A percentile compares a stretch with the other conserved stretches of the same genome.
phyloP scores from a whole-genome alignment of 495 filamentous ascomycete species.

The Poronia punctata region DNA sequence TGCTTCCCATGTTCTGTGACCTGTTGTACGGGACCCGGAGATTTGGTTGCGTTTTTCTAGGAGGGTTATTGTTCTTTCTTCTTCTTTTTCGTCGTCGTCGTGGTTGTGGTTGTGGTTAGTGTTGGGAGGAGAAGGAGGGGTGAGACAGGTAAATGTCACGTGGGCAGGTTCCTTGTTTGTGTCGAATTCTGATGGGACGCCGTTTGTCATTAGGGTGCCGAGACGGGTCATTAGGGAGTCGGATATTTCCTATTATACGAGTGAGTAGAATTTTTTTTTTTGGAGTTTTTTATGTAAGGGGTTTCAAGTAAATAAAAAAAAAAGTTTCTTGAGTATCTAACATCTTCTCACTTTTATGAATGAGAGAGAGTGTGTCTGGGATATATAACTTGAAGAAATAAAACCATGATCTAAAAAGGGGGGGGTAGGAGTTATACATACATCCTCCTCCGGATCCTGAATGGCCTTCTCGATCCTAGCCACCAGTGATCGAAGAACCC shows the following conservation, averaged over 20 bases:
- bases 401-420: no score
- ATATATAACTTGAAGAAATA: no score
- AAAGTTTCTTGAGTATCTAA: no score
- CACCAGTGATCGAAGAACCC: constrained; percentile 59
- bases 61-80: constrained; percentile 37
- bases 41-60: constrained; percentile 64
- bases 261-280: no score
- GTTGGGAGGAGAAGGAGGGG: constrained; percentile 1
- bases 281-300: no score
- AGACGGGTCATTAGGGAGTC: constrained; percentile 55
- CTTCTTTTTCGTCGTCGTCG: constrained; percentile 1
- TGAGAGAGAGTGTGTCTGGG: constrained; percentile 1
- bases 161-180: constrained; percentile 57
- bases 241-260: constrained; percentile 50
- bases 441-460: constrained; percentile 64
- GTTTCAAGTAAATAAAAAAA: no score
- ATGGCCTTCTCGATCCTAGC: constrained; percentile 54
- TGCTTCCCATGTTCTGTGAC: constrained; percentile 80
- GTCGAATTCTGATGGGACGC: constrained; percentile 46
- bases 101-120: neutral
- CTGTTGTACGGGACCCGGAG: constrained; percentile 65
- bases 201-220: constrained; percentile 44
- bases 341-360: constrained; percentile 4
- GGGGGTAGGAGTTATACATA: constrained; percentile 34
- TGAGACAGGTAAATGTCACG: constrained; percentile 56